phyloP scores from a whole-genome alignment of 2,329 filamentous ascomycete species.

The Penicillium italicum region DNA sequence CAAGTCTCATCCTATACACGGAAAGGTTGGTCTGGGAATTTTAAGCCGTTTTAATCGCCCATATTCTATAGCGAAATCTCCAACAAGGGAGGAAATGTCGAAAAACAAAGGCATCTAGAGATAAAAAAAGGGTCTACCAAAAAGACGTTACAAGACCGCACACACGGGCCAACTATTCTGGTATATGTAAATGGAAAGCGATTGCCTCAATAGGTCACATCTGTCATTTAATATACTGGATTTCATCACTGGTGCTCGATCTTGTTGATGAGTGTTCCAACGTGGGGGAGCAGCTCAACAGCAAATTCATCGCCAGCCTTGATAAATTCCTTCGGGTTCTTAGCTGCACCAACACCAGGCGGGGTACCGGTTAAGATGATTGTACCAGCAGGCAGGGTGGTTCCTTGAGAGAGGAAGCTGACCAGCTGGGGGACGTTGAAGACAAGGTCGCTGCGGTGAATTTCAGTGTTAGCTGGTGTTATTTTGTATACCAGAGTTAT shows the following conservation, averaged over 20 bases:
- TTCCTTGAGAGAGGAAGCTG: slow-evolving; percentile 41
- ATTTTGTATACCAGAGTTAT: not conserved
- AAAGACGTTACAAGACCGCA: too few relatives aligned
- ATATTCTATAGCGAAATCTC: too few relatives aligned
- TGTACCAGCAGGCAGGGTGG: slow-evolving; percentile 42
- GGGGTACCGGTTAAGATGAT: slow-evolving; percentile 46
- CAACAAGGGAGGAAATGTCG: too few relatives aligned
- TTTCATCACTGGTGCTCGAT: slow-evolving; percentile 33
- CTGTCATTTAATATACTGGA: not conserved
- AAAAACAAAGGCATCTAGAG: not conserved
- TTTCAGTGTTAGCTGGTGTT: slow-evolving; percentile 5
- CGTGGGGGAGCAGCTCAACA: slow-evolving; percentile 48
- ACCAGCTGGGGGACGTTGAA: slow-evolving; percentile 50
- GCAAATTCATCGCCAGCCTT: slow-evolving; percentile 48
- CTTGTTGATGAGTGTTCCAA: slow-evolving; percentile 49
- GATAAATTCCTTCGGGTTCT: slow-evolving; percentile 44
- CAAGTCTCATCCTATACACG: too few relatives aligned
- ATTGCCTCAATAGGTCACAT: not conserved
- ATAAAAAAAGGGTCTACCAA: too few relatives aligned
- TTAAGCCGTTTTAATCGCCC: too few relatives aligned
- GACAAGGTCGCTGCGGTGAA: slow-evolving; percentile 48
- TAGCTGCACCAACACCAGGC: slow-evolving; percentile 41
- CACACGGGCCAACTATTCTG: too few relatives aligned
- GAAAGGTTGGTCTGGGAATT: too few relatives aligned
- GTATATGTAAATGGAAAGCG: not conserved